Percentiles rank a stretch among this genome's conserved stretches.
phyloP scores from a whole-genome alignment of 2,329 filamentous ascomycete genomes.

The Rutstroemia sp. region DNA sequence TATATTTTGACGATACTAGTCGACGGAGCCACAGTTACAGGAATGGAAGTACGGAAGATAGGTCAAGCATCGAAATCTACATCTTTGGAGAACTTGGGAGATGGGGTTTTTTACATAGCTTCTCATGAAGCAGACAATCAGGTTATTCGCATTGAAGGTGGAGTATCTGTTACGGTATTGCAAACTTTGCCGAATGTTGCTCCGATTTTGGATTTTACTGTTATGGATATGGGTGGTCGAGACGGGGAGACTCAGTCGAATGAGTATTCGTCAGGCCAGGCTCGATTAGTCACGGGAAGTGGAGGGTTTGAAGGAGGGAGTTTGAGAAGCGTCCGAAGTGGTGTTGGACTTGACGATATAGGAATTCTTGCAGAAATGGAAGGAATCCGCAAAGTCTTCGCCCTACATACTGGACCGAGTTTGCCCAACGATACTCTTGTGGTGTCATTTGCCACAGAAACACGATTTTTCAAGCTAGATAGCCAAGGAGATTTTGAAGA shows the following conservation, averaged over 20 bases:
- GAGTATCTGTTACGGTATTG: conserved; percentile 48
- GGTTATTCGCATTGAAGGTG: conserved; percentile 54
- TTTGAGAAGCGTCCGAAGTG: conserved; percentile 83
- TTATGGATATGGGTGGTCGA: conserved; percentile 92
- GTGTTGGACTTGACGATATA: conserved; percentile 83
- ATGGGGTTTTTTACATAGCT: conserved; percentile 71
- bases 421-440: conserved; percentile 60
- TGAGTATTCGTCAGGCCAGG: conserved; percentile 91
- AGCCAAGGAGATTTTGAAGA: conserved; percentile 76
- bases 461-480: conserved; percentile 73
- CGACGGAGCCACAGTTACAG: conserved; percentile 57
- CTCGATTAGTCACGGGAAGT: conserved; percentile 85
- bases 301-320: conserved; percentile 86
- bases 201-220: conserved; percentile 84
- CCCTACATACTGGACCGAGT: conserved; percentile 47
- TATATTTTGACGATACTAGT: conserved; percentile 77
- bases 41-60: conserved; percentile 63
- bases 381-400: conserved; percentile 66
- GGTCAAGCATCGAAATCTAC: conserved; percentile 66
- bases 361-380: conserved; percentile 75
- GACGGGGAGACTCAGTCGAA: conserved; percentile 73
- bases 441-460: conserved; percentile 76
- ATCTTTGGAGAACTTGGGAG: conserved; percentile 68
- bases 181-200: conserved; percentile 80
- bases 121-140: conserved; percentile 93